Conservation (phyloP, 352 stramenopile genomes). For the Thalassiosira ordinaria region DNA sequence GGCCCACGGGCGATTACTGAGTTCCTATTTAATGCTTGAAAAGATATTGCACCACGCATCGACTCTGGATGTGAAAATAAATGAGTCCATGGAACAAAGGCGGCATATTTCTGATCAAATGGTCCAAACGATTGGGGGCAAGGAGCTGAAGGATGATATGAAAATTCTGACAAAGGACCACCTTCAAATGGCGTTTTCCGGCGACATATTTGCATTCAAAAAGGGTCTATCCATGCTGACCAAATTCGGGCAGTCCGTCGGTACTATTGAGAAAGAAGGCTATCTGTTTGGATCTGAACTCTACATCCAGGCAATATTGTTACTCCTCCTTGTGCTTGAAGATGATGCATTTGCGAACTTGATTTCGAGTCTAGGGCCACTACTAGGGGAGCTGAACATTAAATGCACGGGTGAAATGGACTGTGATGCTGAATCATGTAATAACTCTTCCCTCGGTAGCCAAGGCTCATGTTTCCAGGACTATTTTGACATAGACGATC, state of each 20-base stretch:
- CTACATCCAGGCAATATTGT: constrained; percentile 38
- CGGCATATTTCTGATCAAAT: constrained; percentile 25
- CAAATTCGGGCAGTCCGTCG: constrained; percentile 53
- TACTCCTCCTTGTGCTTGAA: constrained; percentile 36
- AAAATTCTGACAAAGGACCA: constrained; percentile 41
- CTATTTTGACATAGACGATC: constrained; percentile 42
- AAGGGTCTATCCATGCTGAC: constrained; percentile 39
- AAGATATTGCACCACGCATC: constrained; percentile 37
- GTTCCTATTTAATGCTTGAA: constrained; percentile 50
- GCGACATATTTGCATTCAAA: constrained; percentile 40
- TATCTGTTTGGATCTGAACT: constrained; percentile 44
- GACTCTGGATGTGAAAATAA: constrained; percentile 20
- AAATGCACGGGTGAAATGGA: constrained; percentile 4
- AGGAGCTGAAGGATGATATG: constrained; percentile 32
- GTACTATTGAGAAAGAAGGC: constrained; percentile 51
- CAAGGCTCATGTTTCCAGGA: constrained; percentile 18
- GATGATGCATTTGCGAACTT: constrained; percentile 45
- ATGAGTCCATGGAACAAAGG: constrained; percentile 24
- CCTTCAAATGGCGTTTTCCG: constrained; percentile 25
- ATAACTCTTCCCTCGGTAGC: constrained; percentile 12
- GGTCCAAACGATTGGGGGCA: constrained; percentile 33
- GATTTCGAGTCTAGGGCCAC: constrained; percentile 27
- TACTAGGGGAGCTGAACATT: constrained; percentile 26
- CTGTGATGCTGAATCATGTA: constrained; percentile 5
- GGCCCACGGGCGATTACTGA: constrained; percentile 33